phyloP scores from a whole-genome alignment of 2,329 filamentous ascomycete species.

The Aureobasidium uvarum region DNA sequence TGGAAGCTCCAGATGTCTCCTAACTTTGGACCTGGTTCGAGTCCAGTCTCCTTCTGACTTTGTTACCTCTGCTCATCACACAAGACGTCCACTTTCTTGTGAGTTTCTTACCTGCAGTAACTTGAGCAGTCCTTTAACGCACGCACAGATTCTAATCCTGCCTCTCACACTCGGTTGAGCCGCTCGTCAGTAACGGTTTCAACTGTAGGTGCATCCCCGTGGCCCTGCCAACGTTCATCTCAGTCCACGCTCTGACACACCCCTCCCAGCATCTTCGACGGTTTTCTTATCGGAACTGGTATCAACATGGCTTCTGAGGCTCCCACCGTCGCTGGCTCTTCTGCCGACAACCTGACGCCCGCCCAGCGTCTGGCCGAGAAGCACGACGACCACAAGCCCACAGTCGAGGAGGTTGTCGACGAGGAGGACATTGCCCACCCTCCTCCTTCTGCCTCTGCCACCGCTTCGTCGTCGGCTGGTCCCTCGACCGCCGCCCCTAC shows the following conservation, averaged over 20 bases:
- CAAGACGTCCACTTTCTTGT: slow-evolving; percentile 15
- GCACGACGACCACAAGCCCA: slow-evolving; percentile 59
- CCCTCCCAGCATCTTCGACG: slow-evolving; percentile 19
- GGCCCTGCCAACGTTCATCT: neutral
- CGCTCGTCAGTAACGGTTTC: slow-evolving; percentile 23
- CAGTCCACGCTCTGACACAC: neutral
- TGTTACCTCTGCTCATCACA: slow-evolving; percentile 12
- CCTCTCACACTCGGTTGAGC: slow-evolving; percentile 4
- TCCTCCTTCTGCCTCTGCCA: slow-evolving; percentile 49
- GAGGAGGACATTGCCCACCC: slow-evolving; percentile 68
- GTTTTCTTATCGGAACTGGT: slow-evolving; percentile 25
- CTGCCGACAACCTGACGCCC: slow-evolving; percentile 44
- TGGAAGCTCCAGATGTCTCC: slow-evolving; percentile 19
- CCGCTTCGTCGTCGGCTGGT: slow-evolving; percentile 41
- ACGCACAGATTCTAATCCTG: neutral
- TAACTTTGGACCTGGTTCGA: neutral
- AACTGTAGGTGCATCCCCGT: slow-evolving; percentile 19
- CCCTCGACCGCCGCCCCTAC: slow-evolving; percentile 47
- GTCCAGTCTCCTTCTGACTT: slow-evolving; percentile 10
- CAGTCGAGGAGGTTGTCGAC: slow-evolving; percentile 77
- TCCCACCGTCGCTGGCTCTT: slow-evolving; percentile 30
- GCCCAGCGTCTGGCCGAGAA: slow-evolving; percentile 55
- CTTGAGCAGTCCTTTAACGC: neutral
- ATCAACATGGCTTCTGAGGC: slow-evolving; percentile 25
- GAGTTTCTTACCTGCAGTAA: neutral